A percentile compares a stretch with the other conserved stretches of the same genome.
These are phyloP conservation scores for Castanospermum australe DNA, from an alignment of 306 rosid species.

Conservation along the genomic window DNA sequence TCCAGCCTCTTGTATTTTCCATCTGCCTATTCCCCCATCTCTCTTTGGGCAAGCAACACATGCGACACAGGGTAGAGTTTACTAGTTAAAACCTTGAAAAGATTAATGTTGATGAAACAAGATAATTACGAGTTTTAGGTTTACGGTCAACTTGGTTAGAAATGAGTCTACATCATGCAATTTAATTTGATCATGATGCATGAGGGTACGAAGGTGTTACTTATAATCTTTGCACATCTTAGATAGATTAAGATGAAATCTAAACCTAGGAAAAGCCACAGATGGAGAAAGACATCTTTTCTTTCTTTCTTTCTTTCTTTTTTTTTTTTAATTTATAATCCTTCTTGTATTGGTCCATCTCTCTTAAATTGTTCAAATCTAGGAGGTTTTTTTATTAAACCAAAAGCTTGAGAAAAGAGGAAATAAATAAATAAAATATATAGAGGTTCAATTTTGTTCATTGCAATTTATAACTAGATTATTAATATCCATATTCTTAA, in stretches of 20 bases:
- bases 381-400: no score
- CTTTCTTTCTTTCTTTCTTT: no score
- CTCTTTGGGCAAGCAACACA: neutral
- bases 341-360: neutral
- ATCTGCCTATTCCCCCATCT: neutral
- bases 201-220: constrained; percentile 5
- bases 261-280: neutral
- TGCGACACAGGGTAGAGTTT: neutral
- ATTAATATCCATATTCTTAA: no score
- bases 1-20: neutral
- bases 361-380: no score
- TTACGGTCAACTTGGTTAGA: constrained; percentile 37
- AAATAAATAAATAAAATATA: no score
- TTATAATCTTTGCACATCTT: neutral
- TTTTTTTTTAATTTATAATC: neutral
- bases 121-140: constrained; percentile 22
- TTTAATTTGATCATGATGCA: constrained; percentile 1
- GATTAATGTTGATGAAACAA: neutral
- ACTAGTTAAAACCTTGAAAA: neutral
- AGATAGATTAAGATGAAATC: neutral
- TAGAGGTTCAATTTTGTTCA: no score
- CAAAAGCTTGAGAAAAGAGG: no score
- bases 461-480: no score
- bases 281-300: neutral
- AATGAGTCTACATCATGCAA: constrained; percentile 27